Evolutionary conservation across 176 grass and related monocot species (phyloP), one percentile per base, ranked within the genome.

Genomic region (Carex littledalei): DNA sequence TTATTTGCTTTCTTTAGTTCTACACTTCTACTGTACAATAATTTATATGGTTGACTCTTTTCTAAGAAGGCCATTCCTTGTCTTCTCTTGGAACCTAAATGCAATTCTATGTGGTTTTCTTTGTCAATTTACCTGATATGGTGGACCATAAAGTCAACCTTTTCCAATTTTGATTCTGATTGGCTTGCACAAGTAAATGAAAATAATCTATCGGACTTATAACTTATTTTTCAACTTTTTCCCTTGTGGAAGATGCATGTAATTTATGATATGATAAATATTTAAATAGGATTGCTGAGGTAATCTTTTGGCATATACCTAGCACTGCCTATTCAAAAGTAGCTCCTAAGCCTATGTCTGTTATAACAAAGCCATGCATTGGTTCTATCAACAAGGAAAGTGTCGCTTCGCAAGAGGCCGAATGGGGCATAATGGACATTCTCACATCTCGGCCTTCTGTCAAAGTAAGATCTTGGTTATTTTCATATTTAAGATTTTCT

Each of bases 261-360:
- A 54, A 54, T 76, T 76, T 11, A 3, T 55, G 24, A 6, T 78
- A 18, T 78, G 17, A 53, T 31, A 63, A 49, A 64, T 76, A 18
- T 14, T 79, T 84, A 10, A 80, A 39, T 84, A 97, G 92, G 78
- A 86, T 94, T 15, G 83, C 92, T 10, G 92, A 98, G 85, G 37
- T 98, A 4, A 81, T 94, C 21, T 98, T 98, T 64, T 98, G 92
- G 95, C 95, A 98, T 49, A 94, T 98, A 91, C 92, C 92, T 11
- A 94, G 92, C 84, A 88, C 66, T 34, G 68, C 86, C 20, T 94
- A 94, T 45, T 34, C n/a, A 31, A 90, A 93, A 83, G 88, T 94
- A 9, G 95, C 86, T 45, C 95, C 95, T 31, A 77, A 83, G 29
- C 82, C 86, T n/a, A 89, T 34, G 2, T 81, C 58, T 24, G 21